Conservation (phyloP, 192 early-diverging fungal genomes). For the Dispira parvispora region DNA sequence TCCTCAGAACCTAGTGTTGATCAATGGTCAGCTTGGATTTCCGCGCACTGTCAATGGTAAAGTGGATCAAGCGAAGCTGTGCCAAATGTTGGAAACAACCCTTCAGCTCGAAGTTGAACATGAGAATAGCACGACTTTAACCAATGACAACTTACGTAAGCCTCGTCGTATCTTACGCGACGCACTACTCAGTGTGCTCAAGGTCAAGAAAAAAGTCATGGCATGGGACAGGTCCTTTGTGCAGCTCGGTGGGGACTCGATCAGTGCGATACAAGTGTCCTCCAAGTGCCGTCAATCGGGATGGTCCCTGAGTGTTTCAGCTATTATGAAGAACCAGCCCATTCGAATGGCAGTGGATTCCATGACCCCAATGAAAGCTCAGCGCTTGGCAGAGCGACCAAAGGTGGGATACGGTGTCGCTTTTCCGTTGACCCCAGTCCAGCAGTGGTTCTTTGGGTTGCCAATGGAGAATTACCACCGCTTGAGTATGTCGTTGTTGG, state of each 20-base stretch:
- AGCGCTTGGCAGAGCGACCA: neutral
- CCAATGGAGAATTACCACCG: too few species aligned
- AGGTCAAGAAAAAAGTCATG: too few species aligned
- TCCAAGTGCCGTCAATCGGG: neutral
- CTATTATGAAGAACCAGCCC: neutral
- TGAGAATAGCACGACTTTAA: too few species aligned
- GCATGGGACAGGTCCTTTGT: too few species aligned
- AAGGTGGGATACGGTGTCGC: neutral
- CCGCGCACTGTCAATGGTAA: neutral
- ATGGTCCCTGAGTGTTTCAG: neutral
- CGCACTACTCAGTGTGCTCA: neutral
- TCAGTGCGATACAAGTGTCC: slow-evolving; percentile 12
- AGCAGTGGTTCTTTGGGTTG: too few species aligned
- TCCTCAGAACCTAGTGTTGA: neutral
- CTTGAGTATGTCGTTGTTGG: too few species aligned
- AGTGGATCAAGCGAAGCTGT: neutral
- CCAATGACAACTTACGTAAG: too few species aligned
- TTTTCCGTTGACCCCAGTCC: too few species aligned
- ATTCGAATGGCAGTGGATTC: neutral
- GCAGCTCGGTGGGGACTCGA: slow-evolving; percentile 22
- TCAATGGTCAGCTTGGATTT: neutral
- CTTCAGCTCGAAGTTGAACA: neutral
- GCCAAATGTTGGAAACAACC: neutral
- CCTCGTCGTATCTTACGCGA: too few species aligned
- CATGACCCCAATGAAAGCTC: neutral